Conservation (phyloP, 129 eudicot species). For the Lactuca saligna region DNA sequence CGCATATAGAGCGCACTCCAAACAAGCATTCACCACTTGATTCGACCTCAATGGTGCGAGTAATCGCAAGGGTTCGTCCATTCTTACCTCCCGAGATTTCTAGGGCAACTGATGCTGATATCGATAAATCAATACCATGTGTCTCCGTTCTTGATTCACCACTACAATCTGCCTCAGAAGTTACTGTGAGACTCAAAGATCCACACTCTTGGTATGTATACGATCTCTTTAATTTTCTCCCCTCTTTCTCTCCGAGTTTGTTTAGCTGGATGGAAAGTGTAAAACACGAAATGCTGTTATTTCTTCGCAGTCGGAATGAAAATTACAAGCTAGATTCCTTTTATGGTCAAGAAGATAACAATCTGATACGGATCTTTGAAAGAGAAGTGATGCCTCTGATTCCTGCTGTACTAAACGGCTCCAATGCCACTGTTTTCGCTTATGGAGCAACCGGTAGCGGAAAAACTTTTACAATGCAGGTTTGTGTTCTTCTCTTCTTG, state of each 20-base stretch:
- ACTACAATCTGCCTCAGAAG: slow-evolving; percentile 36
- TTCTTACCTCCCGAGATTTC: slow-evolving; percentile 55
- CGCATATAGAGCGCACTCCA: slow-evolving; percentile 17
- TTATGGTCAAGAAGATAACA: slow-evolving; percentile 65
- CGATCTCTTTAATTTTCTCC: neutral
- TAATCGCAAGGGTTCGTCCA: slow-evolving; percentile 67
- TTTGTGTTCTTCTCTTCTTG: slow-evolving; percentile 5
- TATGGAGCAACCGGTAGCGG: slow-evolving; percentile 99
- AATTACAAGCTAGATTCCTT: slow-evolving; percentile 74
- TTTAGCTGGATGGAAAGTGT: neutral
- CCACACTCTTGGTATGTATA: slow-evolving; percentile 53
- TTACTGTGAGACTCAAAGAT: slow-evolving; percentile 79
- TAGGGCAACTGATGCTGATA: neutral
- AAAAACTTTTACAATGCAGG: slow-evolving; percentile 97
- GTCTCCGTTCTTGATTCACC: slow-evolving; percentile 47
- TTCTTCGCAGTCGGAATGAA: slow-evolving; percentile 70
- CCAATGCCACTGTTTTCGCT: slow-evolving; percentile 82
- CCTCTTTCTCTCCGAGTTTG: neutral
- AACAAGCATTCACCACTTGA: slow-evolving; percentile 13
- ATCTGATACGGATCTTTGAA: slow-evolving; percentile 55
- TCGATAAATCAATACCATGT: slow-evolving; percentile 37
- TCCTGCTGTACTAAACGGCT: slow-evolving; percentile 64
- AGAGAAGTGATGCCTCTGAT: slow-evolving; percentile 83
- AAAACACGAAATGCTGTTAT: neutral
- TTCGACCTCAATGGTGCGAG: slow-evolving; percentile 64